These are phyloP conservation scores for Solanum ossicruentum DNA, from an alignment of 257 asterid genomes.

Conservation along the genomic window DNA sequence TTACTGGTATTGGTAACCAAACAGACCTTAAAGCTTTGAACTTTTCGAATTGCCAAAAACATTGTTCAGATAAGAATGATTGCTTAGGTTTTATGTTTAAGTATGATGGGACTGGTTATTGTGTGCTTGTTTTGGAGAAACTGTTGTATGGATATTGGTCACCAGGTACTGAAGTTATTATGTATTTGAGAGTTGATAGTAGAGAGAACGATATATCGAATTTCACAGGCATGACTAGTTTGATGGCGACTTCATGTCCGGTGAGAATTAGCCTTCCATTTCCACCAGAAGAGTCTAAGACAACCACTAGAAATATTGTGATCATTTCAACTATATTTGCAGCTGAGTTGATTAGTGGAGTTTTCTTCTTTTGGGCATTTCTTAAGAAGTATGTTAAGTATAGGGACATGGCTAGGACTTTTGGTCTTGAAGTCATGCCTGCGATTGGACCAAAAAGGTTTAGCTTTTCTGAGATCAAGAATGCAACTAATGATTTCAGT, in stretches of 20 bases:
- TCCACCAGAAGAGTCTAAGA: constrained; percentile 43
- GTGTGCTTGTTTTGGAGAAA: constrained; percentile 43
- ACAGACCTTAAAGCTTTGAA: constrained; percentile 19
- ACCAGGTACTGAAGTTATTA: constrained; percentile 34
- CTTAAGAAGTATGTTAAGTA: constrained; percentile 67
- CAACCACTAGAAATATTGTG: constrained; percentile 49
- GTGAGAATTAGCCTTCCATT: constrained; percentile 53
- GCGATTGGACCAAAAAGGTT: constrained; percentile 74
- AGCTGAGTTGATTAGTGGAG: constrained; percentile 71
- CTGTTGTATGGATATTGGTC: constrained; percentile 65
- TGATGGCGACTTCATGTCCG: constrained; percentile 61
- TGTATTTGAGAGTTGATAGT: constrained; percentile 54
- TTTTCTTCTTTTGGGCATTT: constrained; percentile 67
- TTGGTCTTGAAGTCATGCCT: constrained; percentile 78
- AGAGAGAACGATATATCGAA: constrained; percentile 32
- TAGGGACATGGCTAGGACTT: constrained; percentile 84
- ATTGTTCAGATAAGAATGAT: constrained; percentile 13
- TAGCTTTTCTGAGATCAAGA: constrained; percentile 44
- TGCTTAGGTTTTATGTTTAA: constrained; percentile 64
- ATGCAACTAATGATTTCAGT: constrained; percentile 48
- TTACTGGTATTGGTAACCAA: constrained; percentile 44
- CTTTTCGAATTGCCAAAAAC: constrained; percentile 28
- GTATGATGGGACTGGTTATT: constrained; percentile 51
- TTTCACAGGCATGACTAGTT: constrained; percentile 46
- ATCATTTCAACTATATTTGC: constrained; percentile 46